These are phyloP conservation scores for Jamesozyma gamospora DNA, from an alignment of 805 yeast genomes.

Conservation along the genomic window DNA sequence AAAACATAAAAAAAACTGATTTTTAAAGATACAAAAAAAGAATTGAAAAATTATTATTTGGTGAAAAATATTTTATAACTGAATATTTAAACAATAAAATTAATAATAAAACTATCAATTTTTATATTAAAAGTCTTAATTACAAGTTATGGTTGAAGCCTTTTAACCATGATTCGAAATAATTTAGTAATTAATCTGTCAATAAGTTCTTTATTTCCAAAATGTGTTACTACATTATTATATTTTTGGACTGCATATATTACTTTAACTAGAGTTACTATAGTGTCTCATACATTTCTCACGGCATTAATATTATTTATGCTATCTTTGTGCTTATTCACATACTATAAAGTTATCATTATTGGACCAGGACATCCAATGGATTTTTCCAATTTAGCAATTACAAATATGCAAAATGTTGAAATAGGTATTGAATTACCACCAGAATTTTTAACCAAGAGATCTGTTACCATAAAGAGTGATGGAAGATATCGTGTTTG, in stretches of 20 bases:
- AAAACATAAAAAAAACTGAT: too few species aligned
- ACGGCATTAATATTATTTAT: conserved; percentile 1
- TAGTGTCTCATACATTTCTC: conserved; percentile 8
- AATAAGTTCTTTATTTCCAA: conserved; percentile 19
- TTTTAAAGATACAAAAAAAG: too few species aligned
- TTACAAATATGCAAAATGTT: conserved; percentile 23
- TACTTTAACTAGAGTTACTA: conserved; percentile 10
- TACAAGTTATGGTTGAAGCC: too few species aligned
- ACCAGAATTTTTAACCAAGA: conserved; percentile 33
- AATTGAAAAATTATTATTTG: too few species aligned
- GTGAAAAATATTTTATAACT: too few species aligned
- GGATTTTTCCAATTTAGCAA: conserved; percentile 40
- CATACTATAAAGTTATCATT: conserved; percentile 44
- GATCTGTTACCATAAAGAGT: conserved; percentile 37
- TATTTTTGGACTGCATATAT: conserved; percentile 18
- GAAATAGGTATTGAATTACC: conserved; percentile 29
- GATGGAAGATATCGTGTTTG: conserved; percentile 65
- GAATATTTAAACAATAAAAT: too few species aligned
- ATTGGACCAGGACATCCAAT: conserved; percentile 59
- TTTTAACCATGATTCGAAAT: too few species aligned
- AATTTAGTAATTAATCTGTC: neutral
- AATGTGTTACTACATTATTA: conserved; percentile 13
- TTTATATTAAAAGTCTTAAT: too few species aligned
- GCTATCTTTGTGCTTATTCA: conserved; percentile 29
- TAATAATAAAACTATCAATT: too few species aligned